Percentiles rank a stretch among this genome's conserved stretches.
phyloP scores from a whole-genome alignment of 495 filamentous ascomycete genomes.

The Penicillium coffeae region DNA sequence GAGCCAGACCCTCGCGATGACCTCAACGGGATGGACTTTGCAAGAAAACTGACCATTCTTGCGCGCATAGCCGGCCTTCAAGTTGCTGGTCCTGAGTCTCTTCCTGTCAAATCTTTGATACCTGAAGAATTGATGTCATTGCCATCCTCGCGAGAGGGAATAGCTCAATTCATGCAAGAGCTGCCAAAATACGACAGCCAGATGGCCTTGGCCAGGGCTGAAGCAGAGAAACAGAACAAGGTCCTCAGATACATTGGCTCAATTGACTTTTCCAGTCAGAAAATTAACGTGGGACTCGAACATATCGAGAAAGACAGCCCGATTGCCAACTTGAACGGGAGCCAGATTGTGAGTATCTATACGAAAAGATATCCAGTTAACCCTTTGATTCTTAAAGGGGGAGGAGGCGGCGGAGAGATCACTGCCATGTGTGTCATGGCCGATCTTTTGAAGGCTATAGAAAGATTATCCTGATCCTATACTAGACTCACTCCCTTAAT shows the following conservation, averaged over 20 bases:
- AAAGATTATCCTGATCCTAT: no score
- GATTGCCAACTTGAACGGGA: slow-evolving; percentile 89
- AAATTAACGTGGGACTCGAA: slow-evolving; percentile 80
- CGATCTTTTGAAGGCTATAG: slow-evolving; percentile 57
- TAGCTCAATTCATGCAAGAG: slow-evolving; percentile 68
- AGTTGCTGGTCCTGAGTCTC: slow-evolving; percentile 70
- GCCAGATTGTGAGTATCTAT: slow-evolving; percentile 94
- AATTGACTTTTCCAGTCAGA: slow-evolving; percentile 67
- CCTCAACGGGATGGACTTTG: slow-evolving; percentile 90
- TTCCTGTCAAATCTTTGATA: slow-evolving; percentile 85
- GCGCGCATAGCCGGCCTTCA: slow-evolving; percentile 75
- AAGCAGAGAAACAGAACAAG: slow-evolving; percentile 71
- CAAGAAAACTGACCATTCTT: slow-evolving; percentile 87
- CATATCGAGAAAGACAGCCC: slow-evolving; percentile 72
- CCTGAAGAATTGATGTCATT: slow-evolving; percentile 70
- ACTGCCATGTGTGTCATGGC: slow-evolving; percentile 90
- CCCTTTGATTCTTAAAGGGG: slow-evolving; percentile 85
- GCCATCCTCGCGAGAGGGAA: slow-evolving; percentile 48
- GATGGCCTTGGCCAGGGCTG: slow-evolving; percentile 74
- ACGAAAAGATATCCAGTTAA: slow-evolving; percentile 83
- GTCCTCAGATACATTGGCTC: slow-evolving; percentile 85
- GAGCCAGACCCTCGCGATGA: slow-evolving; percentile 94
- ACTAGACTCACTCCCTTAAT: no score
- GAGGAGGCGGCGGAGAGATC: slow-evolving; percentile 86
- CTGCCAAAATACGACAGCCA: slow-evolving; percentile 68